Evolutionary conservation across 805 yeast genomes (phyloP), one percentile per base, ranked within the genome.

Genomic region (Brettanomyces sp.): DNA sequence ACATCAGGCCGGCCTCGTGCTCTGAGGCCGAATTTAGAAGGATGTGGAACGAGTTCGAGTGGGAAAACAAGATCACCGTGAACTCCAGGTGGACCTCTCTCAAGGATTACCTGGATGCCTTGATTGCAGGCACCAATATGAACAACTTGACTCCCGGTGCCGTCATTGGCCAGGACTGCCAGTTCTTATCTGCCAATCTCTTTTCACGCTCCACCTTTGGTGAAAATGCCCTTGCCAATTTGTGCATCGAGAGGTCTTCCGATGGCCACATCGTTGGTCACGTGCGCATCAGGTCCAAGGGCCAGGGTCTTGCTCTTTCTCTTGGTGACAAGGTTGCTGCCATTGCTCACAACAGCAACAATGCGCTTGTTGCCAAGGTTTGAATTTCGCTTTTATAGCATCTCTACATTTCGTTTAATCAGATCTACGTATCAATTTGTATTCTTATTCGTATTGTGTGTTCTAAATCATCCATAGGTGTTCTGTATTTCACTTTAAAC

Each of bases 21-120:
- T 70, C 89, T 13, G 98, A 91, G 67, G 79, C 81, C 40, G 84
- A 79, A 55, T 93, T 93, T 85, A 85, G 99, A 60, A 77, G 81
- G 58, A 91, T 90, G 98, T 93, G 99, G 99, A 88, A 89, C 63
- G 97, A 90, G 64, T 93, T 95, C 62, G 99, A 93, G 69, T 93
- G 99, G 99, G 99, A 93, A 67, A 93, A 93, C 72, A 93, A 93
- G 72, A 90, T 93, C 56, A 85, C 90, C 49, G 85, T 93, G 62
- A 81, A 83, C 54, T 79, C 95, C 2, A 74, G 72, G 45, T 70
- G 82, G 52, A 64, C 75, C 32, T 68, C 86, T 1, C 74, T 95
- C 59, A 81, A 82, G 59, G 85, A 78, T 41, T 93, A 87, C 66
- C 72, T 93, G 64, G 84, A 81, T 49, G 82, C 77, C 57, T 69